phyloP scores from a whole-genome alignment of 768 basidiomycete species.

The Mycena sanguinolenta region DNA sequence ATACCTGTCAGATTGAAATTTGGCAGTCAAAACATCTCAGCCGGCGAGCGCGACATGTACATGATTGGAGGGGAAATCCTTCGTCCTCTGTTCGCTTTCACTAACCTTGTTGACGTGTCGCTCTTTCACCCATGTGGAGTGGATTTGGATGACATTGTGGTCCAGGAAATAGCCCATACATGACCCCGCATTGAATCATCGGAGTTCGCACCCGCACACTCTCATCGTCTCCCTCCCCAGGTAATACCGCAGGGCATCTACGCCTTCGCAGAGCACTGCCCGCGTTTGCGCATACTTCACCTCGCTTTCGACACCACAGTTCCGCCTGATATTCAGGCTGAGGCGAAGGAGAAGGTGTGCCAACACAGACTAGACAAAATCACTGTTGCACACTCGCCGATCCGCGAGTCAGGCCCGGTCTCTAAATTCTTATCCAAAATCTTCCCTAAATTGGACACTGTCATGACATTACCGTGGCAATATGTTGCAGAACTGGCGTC shows the following conservation, averaged over 20 bases:
- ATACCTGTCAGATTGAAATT: background rate
- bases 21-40: background rate
- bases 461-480: background rate
- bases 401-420: background rate
- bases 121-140: background rate
- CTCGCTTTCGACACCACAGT: slow-evolving; percentile 7
- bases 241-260: slow-evolving; percentile 10
- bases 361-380: background rate
- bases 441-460: background rate
- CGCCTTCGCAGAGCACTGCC: slow-evolving; percentile 8
- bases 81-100: slow-evolving; percentile 3
- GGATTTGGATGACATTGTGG: background rate
- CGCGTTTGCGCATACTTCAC: background rate
- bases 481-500: background rate
- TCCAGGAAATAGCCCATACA: background rate
- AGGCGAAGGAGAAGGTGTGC: background rate
- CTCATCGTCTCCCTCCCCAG: background rate
- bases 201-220: background rate
- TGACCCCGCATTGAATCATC: slow-evolving; percentile 1
- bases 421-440: slow-evolving; percentile 9
- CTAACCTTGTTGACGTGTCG: background rate
- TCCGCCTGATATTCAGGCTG: background rate
- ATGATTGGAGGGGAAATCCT: background rate
- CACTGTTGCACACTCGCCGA: slow-evolving; percentile 4
- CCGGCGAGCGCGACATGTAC: background rate